Evolutionary conservation across 257 asterid genomes (phyloP), one percentile per base, ranked within the genome.

Genomic region (Mentha longifolia): DNA sequence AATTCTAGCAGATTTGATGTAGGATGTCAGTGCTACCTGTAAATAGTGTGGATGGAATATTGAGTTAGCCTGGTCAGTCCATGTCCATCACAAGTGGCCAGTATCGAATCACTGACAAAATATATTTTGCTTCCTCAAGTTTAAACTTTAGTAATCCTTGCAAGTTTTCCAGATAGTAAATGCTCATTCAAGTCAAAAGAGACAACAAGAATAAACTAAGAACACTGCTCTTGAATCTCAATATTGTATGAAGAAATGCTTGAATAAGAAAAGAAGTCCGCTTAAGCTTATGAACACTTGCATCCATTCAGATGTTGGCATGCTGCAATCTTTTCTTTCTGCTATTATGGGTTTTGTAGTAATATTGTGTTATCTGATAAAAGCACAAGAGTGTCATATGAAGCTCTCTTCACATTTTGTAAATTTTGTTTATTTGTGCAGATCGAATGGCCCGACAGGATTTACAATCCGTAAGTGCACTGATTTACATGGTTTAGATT

Each of bases 401-500:
- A 57, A 72, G 67, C 86, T 78, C 28, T 80, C 77, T 43, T 62
- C 25, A 66, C 30, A 17, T 37, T 35, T 62, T 49, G 45, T 76
- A 0, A 15, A 9, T 39, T 50, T 65, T 47, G 62, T 74, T 80
- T 76, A 43, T 74, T 74, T 72, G 78, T 81, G 79, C 98, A 92
- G 98, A 46, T 78, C 92, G 3, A 85, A 82, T 78, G 66, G 86
- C 42, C 90, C 83, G 6, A 63, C 82, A 47, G 87, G 82, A 61
- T 92, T 92, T 83, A 90, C 98, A 20, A 90, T 92, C 65, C 98
- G 97, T 90, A 84, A 83, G 96, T 87, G 65, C 76, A 45, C 61
- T 51, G 62, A 7, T 43, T n/a, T 51, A 37, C 61, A 60, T 67
- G 49, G n/a, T 77, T 72, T 19, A 61, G 49, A 43, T 25, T 25